phyloP scores from a whole-genome alignment of 768 basidiomycete genomes.

The Podaxis sp. region DNA sequence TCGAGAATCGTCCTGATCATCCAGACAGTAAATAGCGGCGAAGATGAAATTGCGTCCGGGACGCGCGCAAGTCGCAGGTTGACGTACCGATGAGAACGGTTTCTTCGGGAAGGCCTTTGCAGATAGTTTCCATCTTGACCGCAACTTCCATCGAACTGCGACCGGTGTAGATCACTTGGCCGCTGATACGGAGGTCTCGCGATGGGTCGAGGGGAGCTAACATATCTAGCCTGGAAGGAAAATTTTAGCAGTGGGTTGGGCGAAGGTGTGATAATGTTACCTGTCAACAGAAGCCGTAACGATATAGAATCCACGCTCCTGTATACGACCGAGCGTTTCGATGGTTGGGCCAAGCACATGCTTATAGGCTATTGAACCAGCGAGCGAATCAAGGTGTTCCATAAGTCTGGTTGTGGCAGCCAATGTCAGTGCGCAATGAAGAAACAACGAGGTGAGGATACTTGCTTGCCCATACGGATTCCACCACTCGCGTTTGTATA shows the following conservation, averaged over 20 bases:
- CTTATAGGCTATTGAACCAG: slow-evolving; percentile 81
- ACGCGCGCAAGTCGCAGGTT: neutral
- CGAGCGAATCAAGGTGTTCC: slow-evolving; percentile 83
- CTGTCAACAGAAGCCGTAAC: slow-evolving; percentile 84
- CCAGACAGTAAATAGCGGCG: too few relatives aligned
- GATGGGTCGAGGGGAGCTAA: slow-evolving; percentile 54
- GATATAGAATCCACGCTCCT: slow-evolving; percentile 72
- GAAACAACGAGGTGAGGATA: slow-evolving; percentile 2
- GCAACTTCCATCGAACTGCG: slow-evolving; percentile 82
- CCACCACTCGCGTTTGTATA: slow-evolving; percentile 73
- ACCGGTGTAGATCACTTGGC: slow-evolving; percentile 80
- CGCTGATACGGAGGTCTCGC: slow-evolving; percentile 70
- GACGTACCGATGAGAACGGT: slow-evolving; percentile 64
- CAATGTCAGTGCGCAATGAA: neutral
- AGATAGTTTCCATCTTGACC: slow-evolving; percentile 75
- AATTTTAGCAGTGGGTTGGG: neutral
- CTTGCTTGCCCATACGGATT: slow-evolving; percentile 64
- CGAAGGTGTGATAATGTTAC: slow-evolving; percentile 27
- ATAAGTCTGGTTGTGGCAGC: slow-evolving; percentile 45
- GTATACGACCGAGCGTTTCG: slow-evolving; percentile 50
- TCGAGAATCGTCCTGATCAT: slow-evolving; percentile 77
- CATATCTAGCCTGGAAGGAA: slow-evolving; percentile 59
- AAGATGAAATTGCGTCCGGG: neutral
- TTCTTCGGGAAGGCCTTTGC: slow-evolving; percentile 44
- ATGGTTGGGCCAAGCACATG: slow-evolving; percentile 71